Evolutionary conservation across 306 rosid genomes (phyloP).

Genomic region (Vachellia pachyceras): DNA sequence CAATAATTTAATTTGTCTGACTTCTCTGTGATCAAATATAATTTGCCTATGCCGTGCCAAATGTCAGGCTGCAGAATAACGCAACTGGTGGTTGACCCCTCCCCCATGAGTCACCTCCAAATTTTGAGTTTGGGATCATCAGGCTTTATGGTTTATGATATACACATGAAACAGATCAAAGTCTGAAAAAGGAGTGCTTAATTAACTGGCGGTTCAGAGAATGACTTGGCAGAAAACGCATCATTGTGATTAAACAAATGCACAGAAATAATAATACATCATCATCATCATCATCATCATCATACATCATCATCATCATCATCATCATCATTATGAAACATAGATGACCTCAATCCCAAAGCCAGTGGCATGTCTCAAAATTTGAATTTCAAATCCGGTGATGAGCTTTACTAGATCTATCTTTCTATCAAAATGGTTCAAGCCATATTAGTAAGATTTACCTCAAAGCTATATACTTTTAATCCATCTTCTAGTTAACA

Average conservation of each 20-base stretch:
- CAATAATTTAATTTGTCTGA: neutral
- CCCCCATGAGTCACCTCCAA: neutral
- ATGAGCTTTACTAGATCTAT: neutral
- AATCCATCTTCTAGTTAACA: no score
- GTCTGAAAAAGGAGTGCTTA: neutral
- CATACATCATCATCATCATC: no score
- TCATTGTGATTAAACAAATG: neutral
- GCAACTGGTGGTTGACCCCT: slow-evolving; percentile 3
- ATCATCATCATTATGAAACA: neutral
- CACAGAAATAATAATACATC: neutral
- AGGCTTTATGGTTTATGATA: neutral
- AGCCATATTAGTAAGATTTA: no score
- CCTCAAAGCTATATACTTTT: no score
- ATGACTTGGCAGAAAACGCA: slow-evolving; percentile 7
- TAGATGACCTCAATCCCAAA: neutral
- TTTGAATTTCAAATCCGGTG: slow-evolving; percentile 41
- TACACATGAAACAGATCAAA: slow-evolving; percentile 4
- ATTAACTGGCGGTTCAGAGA: neutral
- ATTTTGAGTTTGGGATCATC: neutral
- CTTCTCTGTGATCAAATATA: neutral
- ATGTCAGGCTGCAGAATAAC: neutral
- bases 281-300: no score
- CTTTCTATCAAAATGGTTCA: no score
- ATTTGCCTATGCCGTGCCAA: neutral
- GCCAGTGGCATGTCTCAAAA: neutral